Evolutionary conservation across 140 eudicot genomes (phyloP).

Genomic region (Senecio squalidus): DNA sequence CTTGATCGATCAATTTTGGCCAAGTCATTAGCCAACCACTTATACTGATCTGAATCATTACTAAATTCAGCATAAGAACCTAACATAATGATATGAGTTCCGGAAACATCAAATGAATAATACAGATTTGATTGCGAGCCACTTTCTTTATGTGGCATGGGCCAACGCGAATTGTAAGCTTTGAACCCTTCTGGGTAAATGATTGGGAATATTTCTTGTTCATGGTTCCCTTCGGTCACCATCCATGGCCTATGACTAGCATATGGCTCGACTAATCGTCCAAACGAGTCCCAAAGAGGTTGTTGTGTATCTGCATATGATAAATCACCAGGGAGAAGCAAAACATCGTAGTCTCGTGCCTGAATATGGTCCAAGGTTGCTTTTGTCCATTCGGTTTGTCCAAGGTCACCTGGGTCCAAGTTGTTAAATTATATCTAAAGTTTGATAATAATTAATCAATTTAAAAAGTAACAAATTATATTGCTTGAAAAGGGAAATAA

Average conservation of each 20-base stretch:
- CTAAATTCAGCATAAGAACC: conserved; percentile 67
- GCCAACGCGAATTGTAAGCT: conserved; percentile 75
- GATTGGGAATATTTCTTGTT: conserved; percentile 54
- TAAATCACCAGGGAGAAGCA: conserved; percentile 77
- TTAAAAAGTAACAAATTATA: too few species aligned
- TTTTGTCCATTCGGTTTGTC: conserved; percentile 85
- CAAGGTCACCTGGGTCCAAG: conserved; percentile 76
- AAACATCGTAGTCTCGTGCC: conserved; percentile 54
- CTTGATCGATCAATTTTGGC: conserved; percentile 39
- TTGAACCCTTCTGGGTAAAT: conserved; percentile 51
- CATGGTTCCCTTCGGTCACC: conserved; percentile 92
- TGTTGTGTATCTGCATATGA: conserved; percentile 84
- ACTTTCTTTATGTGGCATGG: conserved; percentile 67
- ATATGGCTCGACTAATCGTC: conserved; percentile 78
- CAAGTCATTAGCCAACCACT: conserved; percentile 64
- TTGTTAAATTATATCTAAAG: too few species aligned
- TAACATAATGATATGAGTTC: conserved; percentile 63
- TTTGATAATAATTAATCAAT: too few species aligned
- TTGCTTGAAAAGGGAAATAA: too few species aligned
- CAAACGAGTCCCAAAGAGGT: conserved; percentile 89
- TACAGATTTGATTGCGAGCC: conserved; percentile 62
- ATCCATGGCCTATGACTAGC: conserved; percentile 84
- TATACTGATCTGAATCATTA: conserved; percentile 49
- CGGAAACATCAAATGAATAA: conserved; percentile 71
- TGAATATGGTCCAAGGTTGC: conserved; percentile 54